Evolutionary conservation across 495 filamentous ascomycete species (phyloP), one percentile per base, ranked within the genome.

Genomic region (Lasiosphaeria hispida): DNA sequence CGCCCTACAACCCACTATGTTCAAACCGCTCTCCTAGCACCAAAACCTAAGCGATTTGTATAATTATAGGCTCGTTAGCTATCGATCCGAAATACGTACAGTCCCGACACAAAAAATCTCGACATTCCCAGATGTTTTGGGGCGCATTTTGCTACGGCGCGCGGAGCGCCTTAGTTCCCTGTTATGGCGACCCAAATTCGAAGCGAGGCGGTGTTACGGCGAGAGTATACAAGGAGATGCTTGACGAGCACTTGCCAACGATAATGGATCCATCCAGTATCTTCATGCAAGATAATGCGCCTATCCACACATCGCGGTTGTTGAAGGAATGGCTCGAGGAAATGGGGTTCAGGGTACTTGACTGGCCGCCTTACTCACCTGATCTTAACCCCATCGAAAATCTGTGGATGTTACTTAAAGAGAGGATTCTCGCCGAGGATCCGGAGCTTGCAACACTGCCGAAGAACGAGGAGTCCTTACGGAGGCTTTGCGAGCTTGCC

Each of bases 111-210:
- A 56, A 56, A 19, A 30, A n/a, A 17, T 47, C 53, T 3, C 15
- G 53, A 7, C 42, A 56, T 48, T 56, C 19, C 1, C 30, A 56
- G 30, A 56, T 56, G 42, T 56, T 56, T 17, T 56, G 42, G 42
- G 53, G 53, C 33, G 53, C 53, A 1, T 47, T 48, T 45, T 15
- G 13, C 15, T 56, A 15, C 14, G 41, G 42, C 4, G 38, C 38
- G 6, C 19, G 53, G 10, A 47, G 23, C 7, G 47, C 41, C 5
- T 39, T 56, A 10, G 2, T 8, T 3, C 42, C 42, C 7, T 36
- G 47, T 23, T 4, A 17, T 4, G 42, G 42, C 1, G 42, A 56
- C 41, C 53, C 41, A 18, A 11, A 36, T 18, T 45, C 42, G 13
- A 37, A 36, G 10, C 13, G 53, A 8, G 53, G 53, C 0, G 53